Evolutionary conservation across 345 rosid genomes (phyloP), one percentile per base, ranked within the genome.

Genomic region (Odontarrhena argentea): DNA sequence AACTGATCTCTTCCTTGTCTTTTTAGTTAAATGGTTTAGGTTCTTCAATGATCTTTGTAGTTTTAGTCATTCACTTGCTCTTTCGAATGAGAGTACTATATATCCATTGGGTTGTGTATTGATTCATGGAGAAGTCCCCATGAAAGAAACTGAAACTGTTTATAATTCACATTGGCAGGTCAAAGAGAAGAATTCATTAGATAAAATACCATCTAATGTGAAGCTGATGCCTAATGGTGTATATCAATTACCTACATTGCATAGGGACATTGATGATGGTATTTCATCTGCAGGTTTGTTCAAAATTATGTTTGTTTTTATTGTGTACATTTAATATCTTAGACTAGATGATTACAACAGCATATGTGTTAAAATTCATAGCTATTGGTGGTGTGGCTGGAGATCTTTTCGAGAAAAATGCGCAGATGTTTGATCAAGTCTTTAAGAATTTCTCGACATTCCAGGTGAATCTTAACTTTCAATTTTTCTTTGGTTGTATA

Each of bases 381-480:
- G 96, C 79, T 60, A 89, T 89, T 63, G 91, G 91, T 67, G 91
- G 91, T 69, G 74, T 76, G 44, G 80, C 81, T 2, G 89, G 89
- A 69, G 87, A 87, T 67, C 87, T 89, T 73, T 81, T 89, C 36
- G 91, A 84, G 79, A 84, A 87, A 78, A 87, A 84, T 78, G 69
- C 89, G 43, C 89, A 89, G 44, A 80, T 87, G 78, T 81, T 89
- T 52, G 79, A 77, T 75, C 94, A 85, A 82, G 79, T 87, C 49
- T 80, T 88, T 58, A 41, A 85, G 50, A 89, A 89, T 75, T 85
- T 89, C 67, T 71, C 85, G 14, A 69, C 86, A 64, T 82, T 79
- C 60, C 92, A 89, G 94, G 96, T 87, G 60, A 81, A 56, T 32
- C 11, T 25, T 66, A 41, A 63, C 54, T 63, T 46, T 37, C 34